phyloP scores from a whole-genome alignment of 2,329 filamentous ascomycete species.

The Immersiporthe knoxdaviesiana region DNA sequence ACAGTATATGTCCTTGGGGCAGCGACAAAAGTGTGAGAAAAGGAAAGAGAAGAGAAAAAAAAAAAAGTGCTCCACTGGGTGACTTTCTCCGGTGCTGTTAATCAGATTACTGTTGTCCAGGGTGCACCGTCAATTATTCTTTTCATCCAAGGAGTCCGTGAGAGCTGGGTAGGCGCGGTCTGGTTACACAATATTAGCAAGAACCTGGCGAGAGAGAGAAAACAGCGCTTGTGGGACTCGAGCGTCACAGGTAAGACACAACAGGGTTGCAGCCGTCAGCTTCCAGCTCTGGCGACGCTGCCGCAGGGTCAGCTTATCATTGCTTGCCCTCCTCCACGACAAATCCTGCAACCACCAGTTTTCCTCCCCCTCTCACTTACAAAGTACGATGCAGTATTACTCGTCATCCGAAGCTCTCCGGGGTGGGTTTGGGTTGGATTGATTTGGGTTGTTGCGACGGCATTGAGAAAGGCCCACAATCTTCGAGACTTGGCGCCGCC shows the following conservation, averaged over 20 bases:
- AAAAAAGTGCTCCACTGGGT: neutral
- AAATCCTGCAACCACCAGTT: neutral
- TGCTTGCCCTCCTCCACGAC: neutral
- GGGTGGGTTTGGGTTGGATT: too few relatives aligned
- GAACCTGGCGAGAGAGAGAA: neutral
- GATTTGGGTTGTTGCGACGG: too few relatives aligned
- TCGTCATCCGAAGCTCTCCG: neutral
- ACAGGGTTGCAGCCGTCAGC: slow-evolving; percentile 8
- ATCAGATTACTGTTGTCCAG: neutral
- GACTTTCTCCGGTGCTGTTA: neutral
- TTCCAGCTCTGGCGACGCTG: neutral
- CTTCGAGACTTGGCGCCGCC: neutral
- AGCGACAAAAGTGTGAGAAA: too few relatives aligned
- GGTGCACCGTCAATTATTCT: neutral
- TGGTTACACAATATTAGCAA: slow-evolving; percentile 11
- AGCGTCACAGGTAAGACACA: slow-evolving; percentile 15
- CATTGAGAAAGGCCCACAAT: neutral
- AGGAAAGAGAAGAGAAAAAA: neutral
- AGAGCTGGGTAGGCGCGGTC: slow-evolving; percentile 21
- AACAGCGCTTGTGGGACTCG: slow-evolving; percentile 8
- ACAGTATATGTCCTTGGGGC: neutral
- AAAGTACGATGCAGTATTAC: neutral
- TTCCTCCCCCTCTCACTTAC: neutral
- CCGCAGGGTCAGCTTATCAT: slow-evolving; percentile 13
- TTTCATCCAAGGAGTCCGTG: neutral